These are phyloP conservation scores for Flaveria bidentis DNA, from an alignment of 129 eudicot species.

Conservation along the genomic window DNA sequence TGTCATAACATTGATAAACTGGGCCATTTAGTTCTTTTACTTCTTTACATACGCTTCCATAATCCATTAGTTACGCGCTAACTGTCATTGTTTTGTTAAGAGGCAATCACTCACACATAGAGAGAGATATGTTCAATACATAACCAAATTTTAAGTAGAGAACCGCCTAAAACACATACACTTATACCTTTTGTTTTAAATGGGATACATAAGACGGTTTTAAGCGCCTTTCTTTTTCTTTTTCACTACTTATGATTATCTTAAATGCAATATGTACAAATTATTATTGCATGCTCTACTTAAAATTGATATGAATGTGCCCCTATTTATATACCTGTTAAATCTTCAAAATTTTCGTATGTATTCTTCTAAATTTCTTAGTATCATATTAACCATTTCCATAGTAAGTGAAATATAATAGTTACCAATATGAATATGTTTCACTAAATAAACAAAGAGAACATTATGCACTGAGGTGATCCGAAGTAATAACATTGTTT, in stretches of 20 bases:
- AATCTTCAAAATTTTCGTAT: not conserved
- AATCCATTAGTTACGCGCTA: not conserved
- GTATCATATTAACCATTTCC: not conserved
- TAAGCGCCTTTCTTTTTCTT: too few species aligned
- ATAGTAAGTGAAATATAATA: not conserved
- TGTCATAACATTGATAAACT: not conserved
- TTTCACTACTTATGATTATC: too few species aligned
- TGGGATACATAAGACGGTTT: too few species aligned
- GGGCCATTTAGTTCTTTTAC: not conserved
- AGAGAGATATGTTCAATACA: too few species aligned
- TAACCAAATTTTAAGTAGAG: too few species aligned
- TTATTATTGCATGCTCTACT: too few species aligned
- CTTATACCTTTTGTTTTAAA: too few species aligned
- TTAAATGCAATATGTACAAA: too few species aligned
- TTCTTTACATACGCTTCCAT: not conserved
- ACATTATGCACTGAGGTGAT: not conserved
- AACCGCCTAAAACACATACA: too few species aligned
- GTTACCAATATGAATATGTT: not conserved
- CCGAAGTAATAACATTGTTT: not conserved
- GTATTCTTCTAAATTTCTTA: constrained; percentile 2
- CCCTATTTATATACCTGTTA: not conserved
- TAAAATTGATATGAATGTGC: too few species aligned
- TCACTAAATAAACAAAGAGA: not conserved
- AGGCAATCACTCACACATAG: not conserved
- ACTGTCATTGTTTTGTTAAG: not conserved